phyloP scores from a whole-genome alignment of 1,139 yeast species.

The Suzukiozyma palmioleophila region DNA sequence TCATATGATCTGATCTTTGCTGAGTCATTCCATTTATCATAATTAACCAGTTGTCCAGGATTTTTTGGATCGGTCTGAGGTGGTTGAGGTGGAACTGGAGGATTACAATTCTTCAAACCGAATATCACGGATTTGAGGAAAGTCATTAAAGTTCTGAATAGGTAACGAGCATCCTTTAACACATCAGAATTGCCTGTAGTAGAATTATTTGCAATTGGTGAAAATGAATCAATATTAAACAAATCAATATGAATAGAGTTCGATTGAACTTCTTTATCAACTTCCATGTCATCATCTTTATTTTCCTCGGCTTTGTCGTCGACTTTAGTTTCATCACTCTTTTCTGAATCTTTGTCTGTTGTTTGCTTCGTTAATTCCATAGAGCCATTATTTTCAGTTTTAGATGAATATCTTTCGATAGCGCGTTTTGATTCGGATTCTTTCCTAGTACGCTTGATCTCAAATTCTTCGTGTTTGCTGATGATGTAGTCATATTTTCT shows the following conservation, averaged over 20 bases:
- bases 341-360: slow-evolving; percentile 22
- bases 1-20: slow-evolving; percentile 81
- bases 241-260: slow-evolving; percentile 28
- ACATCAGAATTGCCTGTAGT: slow-evolving; percentile 50
- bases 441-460: slow-evolving; percentile 36
- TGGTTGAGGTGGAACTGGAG: slow-evolving; percentile 65
- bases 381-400: slow-evolving; percentile 12
- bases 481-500: slow-evolving; percentile 65
- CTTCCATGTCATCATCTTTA: slow-evolving; percentile 4
- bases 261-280: slow-evolving; percentile 16
- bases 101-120: slow-evolving; percentile 87
- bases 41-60: slow-evolving; percentile 52
- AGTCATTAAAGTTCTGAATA: slow-evolving; percentile 85
- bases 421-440: slow-evolving; percentile 43
- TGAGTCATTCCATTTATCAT: slow-evolving; percentile 74
- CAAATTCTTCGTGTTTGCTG: slow-evolving; percentile 55
- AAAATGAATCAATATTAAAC: slow-evolving; percentile 36
- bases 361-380: slow-evolving; percentile 5
- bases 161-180: slow-evolving; percentile 79
- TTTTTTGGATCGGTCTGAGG: slow-evolving; percentile 52
- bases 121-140: slow-evolving; percentile 87
- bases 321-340: slow-evolving; percentile 12
- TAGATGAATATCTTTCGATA: slow-evolving; percentile 36
- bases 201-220: slow-evolving; percentile 35
- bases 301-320: slow-evolving; percentile 14